Evolutionary conservation across 805 yeast species (phyloP).

Genomic region (Nakazawaea wyomingensis): DNA sequence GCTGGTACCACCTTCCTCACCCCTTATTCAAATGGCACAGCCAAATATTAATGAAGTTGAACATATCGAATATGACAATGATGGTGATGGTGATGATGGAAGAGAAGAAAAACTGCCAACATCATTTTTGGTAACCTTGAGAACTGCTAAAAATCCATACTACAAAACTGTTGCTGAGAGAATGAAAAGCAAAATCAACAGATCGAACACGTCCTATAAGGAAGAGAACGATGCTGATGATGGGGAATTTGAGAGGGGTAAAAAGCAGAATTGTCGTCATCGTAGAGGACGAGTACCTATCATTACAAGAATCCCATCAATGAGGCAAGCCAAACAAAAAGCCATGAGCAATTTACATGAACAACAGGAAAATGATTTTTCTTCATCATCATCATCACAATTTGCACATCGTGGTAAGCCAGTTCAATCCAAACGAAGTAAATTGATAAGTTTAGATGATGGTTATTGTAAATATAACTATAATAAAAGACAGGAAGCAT

Average conservation of each 20-base stretch:
- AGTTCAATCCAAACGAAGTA: not conserved
- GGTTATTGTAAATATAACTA: not conserved
- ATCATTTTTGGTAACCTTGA: not conserved
- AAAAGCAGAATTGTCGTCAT: too few relatives aligned
- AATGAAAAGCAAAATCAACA: not conserved
- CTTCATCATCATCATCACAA: not conserved
- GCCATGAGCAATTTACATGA: not conserved
- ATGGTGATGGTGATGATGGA: not conserved
- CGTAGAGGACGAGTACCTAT: not conserved
- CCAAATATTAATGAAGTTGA: not conserved
- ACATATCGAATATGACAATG: not conserved
- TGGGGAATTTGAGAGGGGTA: not conserved
- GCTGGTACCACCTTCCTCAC: not conserved
- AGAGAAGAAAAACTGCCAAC: not conserved
- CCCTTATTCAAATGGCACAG: not conserved
- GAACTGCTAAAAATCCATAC: not conserved
- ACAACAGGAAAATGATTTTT: not conserved
- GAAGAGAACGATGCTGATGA: not conserved
- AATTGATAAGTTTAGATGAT: not conserved
- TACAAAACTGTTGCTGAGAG: constrained; percentile 4
- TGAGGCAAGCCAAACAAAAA: constrained; percentile 2
- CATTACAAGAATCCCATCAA: not conserved
- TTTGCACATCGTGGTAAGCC: not conserved
- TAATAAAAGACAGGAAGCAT: not conserved
- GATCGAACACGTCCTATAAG: not conserved